Evolutionary conservation across 768 basidiomycete genomes (phyloP).

Genomic region (Exidia glandulosa): DNA sequence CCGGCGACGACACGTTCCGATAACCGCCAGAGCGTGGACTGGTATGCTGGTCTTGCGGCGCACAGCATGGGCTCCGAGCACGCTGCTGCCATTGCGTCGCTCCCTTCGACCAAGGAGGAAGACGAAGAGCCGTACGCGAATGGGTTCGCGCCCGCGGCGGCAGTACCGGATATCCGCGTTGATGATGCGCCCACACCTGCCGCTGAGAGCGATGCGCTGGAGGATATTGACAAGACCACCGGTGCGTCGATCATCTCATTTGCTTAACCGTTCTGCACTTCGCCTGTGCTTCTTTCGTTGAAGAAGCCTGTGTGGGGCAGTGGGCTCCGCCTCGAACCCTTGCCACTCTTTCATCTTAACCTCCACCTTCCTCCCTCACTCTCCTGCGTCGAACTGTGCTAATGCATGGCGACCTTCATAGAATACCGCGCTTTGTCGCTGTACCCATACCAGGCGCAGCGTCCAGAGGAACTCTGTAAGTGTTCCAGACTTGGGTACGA

Average conservation of each 20-base stretch:
- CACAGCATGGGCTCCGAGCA: constrained; percentile 30
- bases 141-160: constrained; percentile 10
- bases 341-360: not conserved
- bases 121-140: constrained; percentile 33
- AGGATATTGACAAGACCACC: constrained; percentile 57
- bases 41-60: constrained; percentile 81
- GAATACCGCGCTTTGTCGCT: constrained; percentile 70
- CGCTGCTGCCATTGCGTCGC: constrained; percentile 20
- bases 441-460: constrained; percentile 77
- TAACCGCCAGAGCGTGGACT: constrained; percentile 76
- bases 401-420: constrained; percentile 19
- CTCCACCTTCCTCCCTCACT: not conserved
- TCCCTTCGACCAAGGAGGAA: constrained; percentile 44
- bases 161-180: constrained; percentile 48
- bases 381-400: not conserved
- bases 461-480: constrained; percentile 80
- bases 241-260: constrained; percentile 29
- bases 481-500: constrained; percentile 7
- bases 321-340: not conserved
- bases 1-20: constrained; percentile 20
- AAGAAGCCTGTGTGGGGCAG: no score
- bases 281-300: no score
- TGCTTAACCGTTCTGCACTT: not conserved
- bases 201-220: constrained; percentile 38
- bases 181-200: constrained; percentile 33